Evolutionary conservation across 352 stramenopile species (phyloP).

Genomic region (Phytophthora tubulina): DNA sequence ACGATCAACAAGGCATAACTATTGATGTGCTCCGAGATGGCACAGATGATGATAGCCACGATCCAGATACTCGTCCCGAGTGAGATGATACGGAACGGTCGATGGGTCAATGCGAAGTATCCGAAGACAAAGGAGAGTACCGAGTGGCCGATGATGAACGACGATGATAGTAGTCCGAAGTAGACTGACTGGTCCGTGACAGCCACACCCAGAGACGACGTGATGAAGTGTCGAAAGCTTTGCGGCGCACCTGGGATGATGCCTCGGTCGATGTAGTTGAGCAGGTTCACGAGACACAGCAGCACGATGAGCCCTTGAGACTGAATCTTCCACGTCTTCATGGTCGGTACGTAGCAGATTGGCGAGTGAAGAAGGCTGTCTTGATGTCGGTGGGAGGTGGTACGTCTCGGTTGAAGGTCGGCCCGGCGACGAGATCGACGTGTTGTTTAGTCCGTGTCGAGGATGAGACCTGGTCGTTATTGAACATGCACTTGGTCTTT

Average conservation of each 20-base stretch:
- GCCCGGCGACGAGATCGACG: conserved; percentile 7
- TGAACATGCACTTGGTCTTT: conserved; percentile 17
- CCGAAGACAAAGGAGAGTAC: conserved; percentile 84
- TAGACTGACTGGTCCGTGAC: conserved; percentile 55
- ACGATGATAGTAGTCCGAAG: conserved; percentile 77
- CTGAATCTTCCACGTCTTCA: conserved; percentile 35
- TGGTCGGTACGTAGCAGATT: conserved; percentile 21
- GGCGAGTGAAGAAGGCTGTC: conserved; percentile 13
- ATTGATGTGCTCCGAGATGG: conserved; percentile 59
- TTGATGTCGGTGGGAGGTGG: conserved; percentile 19
- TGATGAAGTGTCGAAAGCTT: conserved; percentile 85
- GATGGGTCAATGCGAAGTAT: conserved; percentile 76
- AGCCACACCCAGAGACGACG: conserved; percentile 47
- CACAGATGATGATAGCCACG: conserved; percentile 74
- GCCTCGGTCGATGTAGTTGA: conserved; percentile 95
- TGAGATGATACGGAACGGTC: conserved; percentile 83
- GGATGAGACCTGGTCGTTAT: conserved; percentile 3
- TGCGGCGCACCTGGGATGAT: conserved; percentile 92
- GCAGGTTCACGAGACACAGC: conserved; percentile 90
- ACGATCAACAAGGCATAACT: conserved; percentile 85
- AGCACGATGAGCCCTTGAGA: conserved; percentile 69
- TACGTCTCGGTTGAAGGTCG: conserved; percentile 21
- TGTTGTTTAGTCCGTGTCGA: conserved; percentile 27
- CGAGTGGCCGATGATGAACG: conserved; percentile 92
- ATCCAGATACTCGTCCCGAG: conserved; percentile 83